Evolutionary conservation across 768 basidiomycete genomes (phyloP).

Genomic region (Naganishia randhawae): DNA sequence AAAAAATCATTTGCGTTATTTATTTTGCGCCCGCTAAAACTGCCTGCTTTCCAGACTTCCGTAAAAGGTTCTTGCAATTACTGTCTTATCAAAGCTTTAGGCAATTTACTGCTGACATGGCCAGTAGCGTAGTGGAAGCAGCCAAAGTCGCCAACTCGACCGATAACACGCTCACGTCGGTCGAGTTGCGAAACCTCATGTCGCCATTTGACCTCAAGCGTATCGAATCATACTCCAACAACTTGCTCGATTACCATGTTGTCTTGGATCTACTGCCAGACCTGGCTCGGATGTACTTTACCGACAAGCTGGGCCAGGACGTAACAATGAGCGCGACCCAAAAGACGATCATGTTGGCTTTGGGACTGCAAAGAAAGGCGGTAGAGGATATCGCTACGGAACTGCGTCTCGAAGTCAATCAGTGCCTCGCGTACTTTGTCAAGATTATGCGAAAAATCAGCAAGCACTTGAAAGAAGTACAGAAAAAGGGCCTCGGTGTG

Average conservation of each 20-base stretch:
- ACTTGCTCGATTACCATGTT: conserved; percentile 90
- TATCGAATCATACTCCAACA: conserved; percentile 86
- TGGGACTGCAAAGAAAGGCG: conserved; percentile 82
- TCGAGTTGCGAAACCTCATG: conserved; percentile 63
- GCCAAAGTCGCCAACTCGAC: conserved; percentile 55
- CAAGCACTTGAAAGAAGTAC: conserved; percentile 69
- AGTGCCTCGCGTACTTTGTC: conserved; percentile 82
- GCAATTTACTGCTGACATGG: conserved; percentile 82
- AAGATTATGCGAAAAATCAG: conserved; percentile 83
- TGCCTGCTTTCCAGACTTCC: conserved; percentile 67
- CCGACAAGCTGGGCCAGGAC: conserved; percentile 60
- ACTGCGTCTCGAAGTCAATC: conserved; percentile 76
- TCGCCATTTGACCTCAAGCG: conserved; percentile 95
- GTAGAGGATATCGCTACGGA: conserved; percentile 88
- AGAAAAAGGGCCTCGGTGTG: conserved; percentile 69
- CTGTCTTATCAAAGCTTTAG: conserved; percentile 85
- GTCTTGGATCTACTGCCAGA: conserved; percentile 84
- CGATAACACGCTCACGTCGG: conserved; percentile 46
- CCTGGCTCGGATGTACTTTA: conserved; percentile 78
- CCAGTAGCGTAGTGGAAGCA: conserved; percentile 82
- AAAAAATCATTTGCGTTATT: background rate
- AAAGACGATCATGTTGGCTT: conserved; percentile 79
- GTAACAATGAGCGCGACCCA: conserved; percentile 79
- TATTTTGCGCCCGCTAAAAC: background rate
- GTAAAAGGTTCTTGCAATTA: conserved; percentile 78